Conservation (phyloP, 306 rosid genomes). For the Rosa persica region DNA sequence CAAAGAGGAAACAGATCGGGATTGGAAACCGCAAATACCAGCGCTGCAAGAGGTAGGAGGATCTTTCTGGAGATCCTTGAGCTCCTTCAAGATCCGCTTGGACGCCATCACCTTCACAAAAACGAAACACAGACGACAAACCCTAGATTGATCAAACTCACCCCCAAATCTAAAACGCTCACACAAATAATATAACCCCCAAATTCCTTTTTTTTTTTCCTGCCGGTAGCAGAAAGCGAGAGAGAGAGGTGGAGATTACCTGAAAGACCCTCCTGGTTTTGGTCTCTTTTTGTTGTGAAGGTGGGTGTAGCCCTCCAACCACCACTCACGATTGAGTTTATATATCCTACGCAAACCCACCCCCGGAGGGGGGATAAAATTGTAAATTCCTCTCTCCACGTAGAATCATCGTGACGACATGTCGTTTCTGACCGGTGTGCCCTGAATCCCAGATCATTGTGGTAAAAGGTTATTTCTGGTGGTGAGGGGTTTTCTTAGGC, state of each 20-base stretch:
- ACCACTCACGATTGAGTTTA: conserved; percentile 1
- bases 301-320: not conserved
- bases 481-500: too few species aligned
- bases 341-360: not conserved
- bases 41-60: conserved; percentile 87
- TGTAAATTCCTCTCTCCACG: not conserved
- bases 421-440: not conserved
- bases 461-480: too few species aligned
- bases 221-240: not conserved
- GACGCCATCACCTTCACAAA: conserved; percentile 50
- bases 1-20: not conserved
- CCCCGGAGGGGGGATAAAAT: not conserved
- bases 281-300: not conserved
- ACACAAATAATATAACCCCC: not conserved
- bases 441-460: too few species aligned
- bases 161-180: not conserved
- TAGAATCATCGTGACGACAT: not conserved
- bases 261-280: conserved; percentile 12
- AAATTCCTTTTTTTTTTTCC: not conserved
- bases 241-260: not conserved
- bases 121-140: not conserved
- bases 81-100: conserved; percentile 68
- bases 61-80: conserved; percentile 68
- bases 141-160: conserved; percentile 9
- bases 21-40: conserved; percentile 27